These are phyloP conservation scores for Phytophthora cryptogea DNA, from an alignment of 352 stramenopile species.

Conservation along the genomic window DNA sequence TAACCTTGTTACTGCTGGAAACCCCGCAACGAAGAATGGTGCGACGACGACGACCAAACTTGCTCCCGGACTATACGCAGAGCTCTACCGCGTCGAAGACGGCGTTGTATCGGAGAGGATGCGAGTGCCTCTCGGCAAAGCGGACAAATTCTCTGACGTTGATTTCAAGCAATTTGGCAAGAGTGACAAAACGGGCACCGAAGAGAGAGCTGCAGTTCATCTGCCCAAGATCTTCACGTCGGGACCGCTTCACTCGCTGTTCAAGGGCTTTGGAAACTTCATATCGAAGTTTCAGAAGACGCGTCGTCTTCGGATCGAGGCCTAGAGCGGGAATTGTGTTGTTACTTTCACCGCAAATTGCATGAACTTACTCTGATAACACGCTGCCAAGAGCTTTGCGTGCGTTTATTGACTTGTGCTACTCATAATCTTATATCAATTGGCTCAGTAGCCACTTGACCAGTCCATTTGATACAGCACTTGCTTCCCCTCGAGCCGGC, in stretches of 20 bases:
- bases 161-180: neutral
- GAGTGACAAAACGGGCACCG: neutral
- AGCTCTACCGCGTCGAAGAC: neutral
- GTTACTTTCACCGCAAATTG: neutral
- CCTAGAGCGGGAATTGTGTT: neutral
- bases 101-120: neutral
- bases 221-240: neutral
- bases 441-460: conserved; percentile 47
- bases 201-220: neutral
- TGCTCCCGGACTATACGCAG: neutral
- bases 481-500: conserved; percentile 34
- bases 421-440: neutral
- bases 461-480: conserved; percentile 57
- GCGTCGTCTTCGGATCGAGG: neutral
- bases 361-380: neutral
- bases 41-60: neutral
- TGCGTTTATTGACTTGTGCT: neutral
- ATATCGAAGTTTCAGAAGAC: neutral
- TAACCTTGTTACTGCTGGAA: neutral
- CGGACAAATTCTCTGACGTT: neutral
- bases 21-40: neutral
- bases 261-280: neutral
- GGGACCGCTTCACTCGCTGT: neutral
- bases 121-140: neutral
- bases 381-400: neutral